phyloP scores from a whole-genome alignment of 495 filamentous ascomycete species.

The Xylaria longipes region DNA sequence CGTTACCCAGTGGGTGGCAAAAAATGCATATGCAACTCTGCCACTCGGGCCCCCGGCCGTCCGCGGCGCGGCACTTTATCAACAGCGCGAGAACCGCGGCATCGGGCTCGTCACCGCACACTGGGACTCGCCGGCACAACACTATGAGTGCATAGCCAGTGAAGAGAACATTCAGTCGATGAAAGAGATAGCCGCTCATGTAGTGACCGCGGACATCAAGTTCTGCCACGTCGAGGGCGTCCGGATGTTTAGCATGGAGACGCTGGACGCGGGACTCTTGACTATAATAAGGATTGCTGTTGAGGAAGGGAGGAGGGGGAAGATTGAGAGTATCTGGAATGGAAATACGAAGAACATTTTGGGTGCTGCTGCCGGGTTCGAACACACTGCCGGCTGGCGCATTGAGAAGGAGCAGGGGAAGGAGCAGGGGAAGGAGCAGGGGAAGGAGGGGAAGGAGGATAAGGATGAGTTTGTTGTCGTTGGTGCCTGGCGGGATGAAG shows the following conservation, averaged over 20 bases:
- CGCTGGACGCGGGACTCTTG: slow-evolving; percentile 18
- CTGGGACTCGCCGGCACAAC: slow-evolving; percentile 24
- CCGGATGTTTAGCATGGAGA: slow-evolving; percentile 5
- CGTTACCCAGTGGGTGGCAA: slow-evolving; percentile 19
- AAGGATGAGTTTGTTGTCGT: slow-evolving; percentile 36
- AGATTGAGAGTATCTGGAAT: slow-evolving; percentile 10
- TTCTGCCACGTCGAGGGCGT: slow-evolving; percentile 27
- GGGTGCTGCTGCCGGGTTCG: slow-evolving; percentile 46
- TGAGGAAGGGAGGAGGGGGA: not conserved
- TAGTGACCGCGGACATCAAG: slow-evolving; percentile 19
- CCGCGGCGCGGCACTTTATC: slow-evolving; percentile 25
- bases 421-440: too few species aligned
- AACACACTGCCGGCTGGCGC: slow-evolving; percentile 51
- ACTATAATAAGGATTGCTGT: slow-evolving; percentile 18
- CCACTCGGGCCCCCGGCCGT: slow-evolving; percentile 20
- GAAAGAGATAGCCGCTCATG: slow-evolving; percentile 27
- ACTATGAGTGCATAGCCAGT: slow-evolving; percentile 18
- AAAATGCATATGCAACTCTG: slow-evolving; percentile 16
- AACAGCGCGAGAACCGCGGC: slow-evolving; percentile 18
- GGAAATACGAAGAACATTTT: not conserved
- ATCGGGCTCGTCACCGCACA: slow-evolving; percentile 25
- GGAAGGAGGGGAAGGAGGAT: slow-evolving; percentile 48
- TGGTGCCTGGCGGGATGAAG: slow-evolving; percentile 19
- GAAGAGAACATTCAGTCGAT: slow-evolving; percentile 29
- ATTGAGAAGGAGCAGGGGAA: slow-evolving; percentile 53